Evolutionary conservation across 257 asterid genomes (phyloP).

Genomic region (Fraxinus pennsylvanica): DNA sequence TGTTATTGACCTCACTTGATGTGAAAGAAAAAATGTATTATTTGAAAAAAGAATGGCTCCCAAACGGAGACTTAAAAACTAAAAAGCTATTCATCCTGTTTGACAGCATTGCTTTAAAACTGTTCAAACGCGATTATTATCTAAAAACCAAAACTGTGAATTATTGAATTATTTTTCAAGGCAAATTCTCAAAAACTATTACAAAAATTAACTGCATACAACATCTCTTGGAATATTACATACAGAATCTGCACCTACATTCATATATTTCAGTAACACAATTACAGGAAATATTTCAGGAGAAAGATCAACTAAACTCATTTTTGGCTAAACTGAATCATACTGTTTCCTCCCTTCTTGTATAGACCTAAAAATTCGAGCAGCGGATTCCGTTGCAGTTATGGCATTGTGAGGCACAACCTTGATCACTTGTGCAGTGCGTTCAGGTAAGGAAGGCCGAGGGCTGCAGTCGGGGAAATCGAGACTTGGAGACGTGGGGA

Average conservation of each 20-base stretch:
- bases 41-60: no score
- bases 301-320: neutral
- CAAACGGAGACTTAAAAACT: no score
- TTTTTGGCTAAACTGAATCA: conserved; percentile 23
- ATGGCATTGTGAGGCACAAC: conserved; percentile 66
- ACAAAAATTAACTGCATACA: neutral
- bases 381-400: conserved; percentile 80
- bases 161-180: neutral
- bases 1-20: no score
- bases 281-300: neutral
- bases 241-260: neutral
- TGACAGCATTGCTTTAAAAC: no score
- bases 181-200: neutral
- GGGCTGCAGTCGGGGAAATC: conserved; percentile 25
- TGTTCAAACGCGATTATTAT: no score
- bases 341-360: conserved; percentile 76
- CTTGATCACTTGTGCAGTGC: conserved; percentile 40
- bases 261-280: neutral
- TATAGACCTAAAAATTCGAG: conserved; percentile 76
- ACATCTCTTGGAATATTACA: neutral
- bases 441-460: conserved; percentile 19
- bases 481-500: conserved; percentile 45
- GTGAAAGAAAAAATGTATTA: no score
- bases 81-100: no score
- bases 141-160: no score